These are phyloP conservation scores for Marasmius tenuissimus DNA, from an alignment of 1,284 basidiomycete genomes.

Conservation along the genomic window DNA sequence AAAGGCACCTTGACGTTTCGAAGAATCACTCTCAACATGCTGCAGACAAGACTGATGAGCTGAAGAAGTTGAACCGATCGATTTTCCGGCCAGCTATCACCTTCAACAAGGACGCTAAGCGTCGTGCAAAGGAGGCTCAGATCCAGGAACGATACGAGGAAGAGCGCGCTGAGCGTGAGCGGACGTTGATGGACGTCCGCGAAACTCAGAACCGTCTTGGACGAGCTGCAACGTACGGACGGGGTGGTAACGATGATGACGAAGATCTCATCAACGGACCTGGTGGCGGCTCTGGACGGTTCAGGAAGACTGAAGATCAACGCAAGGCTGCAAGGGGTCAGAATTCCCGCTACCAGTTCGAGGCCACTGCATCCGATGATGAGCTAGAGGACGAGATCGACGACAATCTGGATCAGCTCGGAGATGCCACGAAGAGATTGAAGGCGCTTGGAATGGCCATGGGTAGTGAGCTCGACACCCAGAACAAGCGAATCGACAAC, in stretches of 20 bases:
- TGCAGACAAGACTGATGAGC: constrained; percentile 91
- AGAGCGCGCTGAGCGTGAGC: constrained; percentile 85
- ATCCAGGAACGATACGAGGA: constrained; percentile 87
- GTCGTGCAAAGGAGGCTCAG: constrained; percentile 86
- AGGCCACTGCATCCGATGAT: constrained; percentile 96
- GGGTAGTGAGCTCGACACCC: constrained; percentile 78
- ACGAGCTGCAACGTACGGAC: constrained; percentile 65
- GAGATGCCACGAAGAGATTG: constrained; percentile 77
- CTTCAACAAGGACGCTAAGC: constrained; percentile 92
- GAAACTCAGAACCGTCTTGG: constrained; percentile 88
- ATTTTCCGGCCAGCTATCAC: constrained; percentile 93
- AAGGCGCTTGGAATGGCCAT: constrained; percentile 86
- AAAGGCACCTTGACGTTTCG: constrained; percentile 92
- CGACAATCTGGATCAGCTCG: constrained; percentile 89
- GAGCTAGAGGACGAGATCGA: constrained; percentile 93
- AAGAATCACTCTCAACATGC: constrained; percentile 90
- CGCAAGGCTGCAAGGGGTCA: constrained; percentile 3
- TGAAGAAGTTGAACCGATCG: constrained; percentile 91
- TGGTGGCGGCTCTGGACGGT: constrained; percentile 41
- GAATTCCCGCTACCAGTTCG: constrained; percentile 91
- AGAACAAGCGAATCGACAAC: constrained; percentile 71
- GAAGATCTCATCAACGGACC: constrained; percentile 23
- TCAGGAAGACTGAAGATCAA: constrained; percentile 49
- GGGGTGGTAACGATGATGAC: constrained; percentile 14
- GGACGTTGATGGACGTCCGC: constrained; percentile 82